phyloP scores from a whole-genome alignment of 2,329 filamentous ascomycete genomes.

The Ophiocordyceps robertsii region DNA sequence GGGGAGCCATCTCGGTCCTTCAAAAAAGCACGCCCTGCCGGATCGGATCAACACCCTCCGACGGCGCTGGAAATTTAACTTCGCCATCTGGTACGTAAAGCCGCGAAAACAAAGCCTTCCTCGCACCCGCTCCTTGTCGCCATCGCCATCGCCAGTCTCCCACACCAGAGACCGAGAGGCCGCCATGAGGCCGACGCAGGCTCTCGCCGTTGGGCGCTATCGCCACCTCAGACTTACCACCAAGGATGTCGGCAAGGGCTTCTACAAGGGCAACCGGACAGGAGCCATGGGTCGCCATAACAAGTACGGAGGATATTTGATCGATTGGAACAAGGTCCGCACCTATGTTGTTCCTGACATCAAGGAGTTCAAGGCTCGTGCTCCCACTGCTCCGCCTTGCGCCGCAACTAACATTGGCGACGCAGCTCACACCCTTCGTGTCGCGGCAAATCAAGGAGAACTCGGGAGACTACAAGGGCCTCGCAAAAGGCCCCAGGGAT shows the following conservation, averaged over 20 bases:
- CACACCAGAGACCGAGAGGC: slow-evolving; percentile 1
- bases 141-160: not conserved
- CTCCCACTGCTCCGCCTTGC: not conserved
- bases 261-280: slow-evolving; percentile 90
- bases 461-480: slow-evolving; percentile 39
- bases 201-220: slow-evolving; percentile 52
- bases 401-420: slow-evolving; percentile 6
- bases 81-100: too few relatives aligned
- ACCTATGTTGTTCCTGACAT: slow-evolving; percentile 75
- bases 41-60: slow-evolving; percentile 18
- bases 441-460: slow-evolving; percentile 41
- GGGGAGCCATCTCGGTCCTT: too few relatives aligned
- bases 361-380: slow-evolving; percentile 55
- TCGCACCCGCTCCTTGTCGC: not conserved
- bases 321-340: slow-evolving; percentile 79
- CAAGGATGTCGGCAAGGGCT: slow-evolving; percentile 85
- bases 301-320: slow-evolving; percentile 67
- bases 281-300: slow-evolving; percentile 80
- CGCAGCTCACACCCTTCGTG: slow-evolving; percentile 69
- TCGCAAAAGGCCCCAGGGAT: slow-evolving; percentile 41
- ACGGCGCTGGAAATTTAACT: slow-evolving; percentile 7
- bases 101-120: not conserved
- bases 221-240: slow-evolving; percentile 74
- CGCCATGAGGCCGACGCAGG: slow-evolving; percentile 54
- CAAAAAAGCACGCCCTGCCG: not conserved